Percentiles rank a stretch among this genome's conserved stretches.
Evolutionary conservation across 2,329 filamentous ascomycete species (phyloP).

Genomic region (Calonectria naviculata): DNA sequence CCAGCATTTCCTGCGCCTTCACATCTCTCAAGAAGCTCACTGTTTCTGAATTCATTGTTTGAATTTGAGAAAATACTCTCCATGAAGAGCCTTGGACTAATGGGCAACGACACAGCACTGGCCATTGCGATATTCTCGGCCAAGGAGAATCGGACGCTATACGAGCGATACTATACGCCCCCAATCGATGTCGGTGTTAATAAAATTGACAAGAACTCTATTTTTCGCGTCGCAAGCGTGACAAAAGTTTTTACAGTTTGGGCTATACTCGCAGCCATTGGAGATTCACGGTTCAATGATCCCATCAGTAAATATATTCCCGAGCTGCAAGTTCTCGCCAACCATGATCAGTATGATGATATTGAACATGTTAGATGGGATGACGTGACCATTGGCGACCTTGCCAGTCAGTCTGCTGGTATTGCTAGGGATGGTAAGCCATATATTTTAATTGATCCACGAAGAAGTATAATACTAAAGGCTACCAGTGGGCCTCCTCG

Average conservation of each 20-base stretch:
- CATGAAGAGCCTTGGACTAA: background rate
- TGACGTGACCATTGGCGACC: background rate
- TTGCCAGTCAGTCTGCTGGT: background rate
- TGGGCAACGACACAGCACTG: background rate
- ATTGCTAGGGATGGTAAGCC: background rate
- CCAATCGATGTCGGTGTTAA: background rate
- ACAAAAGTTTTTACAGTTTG: background rate
- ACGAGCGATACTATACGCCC: background rate
- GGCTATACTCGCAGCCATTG: background rate
- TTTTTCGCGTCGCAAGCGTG: background rate
- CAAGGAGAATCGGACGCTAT: background rate
- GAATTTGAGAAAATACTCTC: background rate
- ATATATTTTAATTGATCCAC: background rate
- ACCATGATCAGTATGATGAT: background rate
- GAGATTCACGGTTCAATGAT: background rate
- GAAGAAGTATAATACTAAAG: background rate
- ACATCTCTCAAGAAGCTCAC: background rate
- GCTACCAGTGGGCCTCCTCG: background rate
- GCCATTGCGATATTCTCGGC: background rate
- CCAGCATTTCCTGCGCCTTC: background rate
- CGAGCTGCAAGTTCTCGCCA: background rate
- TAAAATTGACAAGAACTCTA: background rate
- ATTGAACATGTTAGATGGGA: background rate
- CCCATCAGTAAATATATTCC: background rate
- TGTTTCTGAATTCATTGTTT: background rate